Evolutionary conservation across 768 basidiomycete species (phyloP).

Genomic region (Kwoniella botswanensis): DNA sequence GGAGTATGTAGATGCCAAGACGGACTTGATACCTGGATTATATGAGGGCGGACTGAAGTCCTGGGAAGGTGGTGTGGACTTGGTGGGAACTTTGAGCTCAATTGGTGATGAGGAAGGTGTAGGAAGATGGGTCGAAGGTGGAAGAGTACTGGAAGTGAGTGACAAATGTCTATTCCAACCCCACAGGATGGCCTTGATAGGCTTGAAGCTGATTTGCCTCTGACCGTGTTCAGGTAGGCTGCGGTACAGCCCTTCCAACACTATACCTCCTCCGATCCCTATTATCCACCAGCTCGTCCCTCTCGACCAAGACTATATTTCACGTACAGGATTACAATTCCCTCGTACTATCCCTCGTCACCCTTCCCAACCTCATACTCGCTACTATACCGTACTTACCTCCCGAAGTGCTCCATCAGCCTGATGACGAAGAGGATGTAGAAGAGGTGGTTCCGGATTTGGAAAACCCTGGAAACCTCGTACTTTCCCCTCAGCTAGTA

Average conservation of each 20-base stretch:
- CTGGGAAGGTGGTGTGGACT: constrained; percentile 93
- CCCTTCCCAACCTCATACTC: constrained; percentile 58
- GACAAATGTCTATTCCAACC: no score
- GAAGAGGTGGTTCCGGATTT: constrained; percentile 55
- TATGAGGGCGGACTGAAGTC: constrained; percentile 98
- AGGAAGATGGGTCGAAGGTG: constrained; percentile 60
- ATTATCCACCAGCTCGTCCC: constrained; percentile 41
- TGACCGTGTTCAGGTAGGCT: constrained; percentile 70
- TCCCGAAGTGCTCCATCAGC: constrained; percentile 30
- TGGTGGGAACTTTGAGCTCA: constrained; percentile 64
- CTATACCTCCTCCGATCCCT: constrained; percentile 72
- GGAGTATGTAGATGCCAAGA: constrained; percentile 67
- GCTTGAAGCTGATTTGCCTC: background rate
- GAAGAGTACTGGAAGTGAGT: constrained; percentile 74
- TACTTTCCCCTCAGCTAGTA: constrained; percentile 70
- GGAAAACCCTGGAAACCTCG: constrained; percentile 65
- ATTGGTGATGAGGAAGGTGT: constrained; percentile 43
- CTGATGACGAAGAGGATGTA: constrained; percentile 41
- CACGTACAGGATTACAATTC: constrained; percentile 92
- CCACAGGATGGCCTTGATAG: background rate
- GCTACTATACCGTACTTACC: constrained; percentile 45
- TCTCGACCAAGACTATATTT: constrained; percentile 62
- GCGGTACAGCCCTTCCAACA: constrained; percentile 87
- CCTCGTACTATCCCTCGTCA: constrained; percentile 73
- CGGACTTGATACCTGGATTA: constrained; percentile 80